Evolutionary conservation across 2,329 filamentous ascomycete species (phyloP).

Genomic region (Talaromyces verruculosus): DNA sequence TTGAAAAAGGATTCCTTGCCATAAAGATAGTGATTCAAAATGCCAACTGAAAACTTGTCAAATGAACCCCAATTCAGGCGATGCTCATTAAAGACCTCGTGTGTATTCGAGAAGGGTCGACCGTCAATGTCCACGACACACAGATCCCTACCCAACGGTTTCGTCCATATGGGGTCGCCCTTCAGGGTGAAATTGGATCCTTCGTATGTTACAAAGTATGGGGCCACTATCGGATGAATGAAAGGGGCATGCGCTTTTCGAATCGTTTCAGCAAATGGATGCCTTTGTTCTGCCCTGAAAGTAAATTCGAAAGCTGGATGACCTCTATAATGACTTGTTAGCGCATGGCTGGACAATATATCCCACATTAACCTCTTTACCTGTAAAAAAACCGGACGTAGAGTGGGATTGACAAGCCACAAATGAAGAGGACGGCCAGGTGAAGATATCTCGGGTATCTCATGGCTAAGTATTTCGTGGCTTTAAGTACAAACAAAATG

Average conservation of each 20-base stretch:
- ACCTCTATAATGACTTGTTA: neutral
- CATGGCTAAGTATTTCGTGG: neutral
- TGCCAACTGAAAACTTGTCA: constrained; percentile 8
- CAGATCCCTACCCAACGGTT: constrained; percentile 10
- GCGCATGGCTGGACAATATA: neutral
- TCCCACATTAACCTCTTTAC: neutral
- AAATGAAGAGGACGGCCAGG: neutral
- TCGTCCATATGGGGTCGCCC: constrained; percentile 8
- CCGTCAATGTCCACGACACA: constrained; percentile 13
- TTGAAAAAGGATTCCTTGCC: neutral
- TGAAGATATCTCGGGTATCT: neutral
- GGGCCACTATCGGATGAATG: constrained; percentile 11
- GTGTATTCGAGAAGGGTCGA: constrained; percentile 14
- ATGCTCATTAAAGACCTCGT: constrained; percentile 10
- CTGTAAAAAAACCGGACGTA: neutral
- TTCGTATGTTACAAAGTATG: constrained; percentile 15
- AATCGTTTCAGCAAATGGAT: constrained; percentile 13
- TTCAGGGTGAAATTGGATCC: constrained; percentile 14
- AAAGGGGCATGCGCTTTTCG: constrained; percentile 7
- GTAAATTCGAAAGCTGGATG: neutral
- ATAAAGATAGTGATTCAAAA: constrained; percentile 19
- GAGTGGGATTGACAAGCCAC: neutral
- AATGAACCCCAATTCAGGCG: constrained; percentile 9
- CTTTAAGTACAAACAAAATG: neutral
- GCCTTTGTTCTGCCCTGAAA: neutral